Conservation (phyloP, 345 rosid species). For the Pistacia integerrima region DNA sequence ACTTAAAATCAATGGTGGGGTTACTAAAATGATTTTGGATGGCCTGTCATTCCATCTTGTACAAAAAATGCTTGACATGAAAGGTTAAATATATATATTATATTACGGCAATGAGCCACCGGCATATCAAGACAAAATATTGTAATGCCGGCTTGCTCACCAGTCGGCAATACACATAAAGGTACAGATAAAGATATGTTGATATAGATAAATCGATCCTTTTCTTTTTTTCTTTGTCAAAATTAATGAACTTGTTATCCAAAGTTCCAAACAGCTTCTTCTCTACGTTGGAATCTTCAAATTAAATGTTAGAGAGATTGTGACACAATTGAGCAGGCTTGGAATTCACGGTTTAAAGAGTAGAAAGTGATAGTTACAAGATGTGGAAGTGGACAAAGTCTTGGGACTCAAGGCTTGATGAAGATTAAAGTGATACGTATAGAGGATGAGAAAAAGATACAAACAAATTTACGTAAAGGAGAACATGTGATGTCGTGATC, state of each 20-base stretch:
- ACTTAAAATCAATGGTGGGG: neutral
- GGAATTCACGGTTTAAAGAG: conserved; percentile 17
- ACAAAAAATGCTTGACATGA: neutral
- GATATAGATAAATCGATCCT: neutral
- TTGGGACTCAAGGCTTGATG: conserved; percentile 17
- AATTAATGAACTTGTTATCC: conserved; percentile 13
- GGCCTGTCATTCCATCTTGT: neutral
- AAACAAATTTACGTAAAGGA: no score
- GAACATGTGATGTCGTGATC: conserved; percentile 35
- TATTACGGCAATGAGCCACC: neutral
- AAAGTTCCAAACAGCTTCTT: conserved; percentile 8
- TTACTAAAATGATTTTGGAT: neutral
- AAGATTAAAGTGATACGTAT: conserved; percentile 9
- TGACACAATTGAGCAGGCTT: conserved; percentile 11
- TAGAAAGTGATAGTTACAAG: conserved; percentile 12
- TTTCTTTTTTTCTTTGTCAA: conserved; percentile 2
- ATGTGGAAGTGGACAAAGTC: conserved; percentile 15
- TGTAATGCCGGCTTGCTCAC: conserved; percentile 6
- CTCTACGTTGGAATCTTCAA: conserved; percentile 23
- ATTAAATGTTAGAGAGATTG: conserved; percentile 13
- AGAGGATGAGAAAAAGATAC: conserved; percentile 9
- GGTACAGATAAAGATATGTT: neutral
- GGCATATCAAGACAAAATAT: neutral
- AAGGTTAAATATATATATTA: neutral
- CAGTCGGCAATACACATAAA: conserved; percentile 13